Evolutionary conservation across 2,329 filamentous ascomycete species (phyloP), one percentile per base, ranked within the genome.

Genomic region (Claviceps quebecensis): DNA sequence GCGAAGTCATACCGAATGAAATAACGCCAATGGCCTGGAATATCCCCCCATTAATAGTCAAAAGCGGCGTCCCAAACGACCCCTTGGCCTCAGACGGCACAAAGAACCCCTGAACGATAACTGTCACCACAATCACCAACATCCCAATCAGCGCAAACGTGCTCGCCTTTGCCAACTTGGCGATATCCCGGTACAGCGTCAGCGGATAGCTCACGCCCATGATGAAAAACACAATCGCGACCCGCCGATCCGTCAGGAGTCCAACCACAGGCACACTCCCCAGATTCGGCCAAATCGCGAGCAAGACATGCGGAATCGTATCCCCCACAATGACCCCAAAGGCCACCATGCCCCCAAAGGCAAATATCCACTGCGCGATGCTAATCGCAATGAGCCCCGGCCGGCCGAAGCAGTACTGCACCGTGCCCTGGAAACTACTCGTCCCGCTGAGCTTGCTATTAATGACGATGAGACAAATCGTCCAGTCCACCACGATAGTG

Each of bases 311-410:
- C 3, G 93, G 93, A 63, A 98, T 96, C 1, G 87, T 90, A 66
- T 98, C 93, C 54, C 93, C 93, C 9, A 98, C 86, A 61, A 98
- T 96, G 61, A 98, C 89, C 58, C 90, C 93, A 67, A 97, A 98
- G 14, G 93, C 93, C 52, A 98, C 81, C 93, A 98, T 98, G 57
- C 93, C 93, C 52, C 93, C 93, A 72, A 97, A 98, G 2, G 93
- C 93, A 75, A 98, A 98, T 29, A 88, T 84, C 91, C 91, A 98
- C 72, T 98, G 93, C 48, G 93, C 93, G 55, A 97, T 57, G 54
- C 72, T 77, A 58, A 98, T 96, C 53, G 93, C 91, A 57, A 98
- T 80, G 52, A 98, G 74, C 0, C 93, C 93, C 17, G 84, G 76
- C 61, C 81, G 83, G 5, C 93, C 93, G 69, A 95, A 98, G 71